A percentile compares a stretch with the other conserved stretches of the same genome.
Evolutionary conservation across 768 basidiomycete genomes (phyloP).

Genomic region (Lepiota brunneoincarnata): DNA sequence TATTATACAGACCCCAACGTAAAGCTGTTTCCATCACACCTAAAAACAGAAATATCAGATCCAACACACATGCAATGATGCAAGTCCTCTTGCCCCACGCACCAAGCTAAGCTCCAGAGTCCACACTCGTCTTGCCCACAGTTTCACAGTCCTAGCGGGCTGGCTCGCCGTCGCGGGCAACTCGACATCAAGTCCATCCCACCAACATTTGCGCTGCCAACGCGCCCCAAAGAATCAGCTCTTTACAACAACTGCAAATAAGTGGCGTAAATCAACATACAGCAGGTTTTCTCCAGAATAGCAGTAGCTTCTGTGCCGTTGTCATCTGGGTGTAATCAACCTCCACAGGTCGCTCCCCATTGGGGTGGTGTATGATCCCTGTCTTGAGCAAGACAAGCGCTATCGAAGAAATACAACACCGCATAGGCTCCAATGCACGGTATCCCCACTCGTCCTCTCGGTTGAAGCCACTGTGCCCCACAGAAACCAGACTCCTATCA

Average conservation of each 20-base stretch:
- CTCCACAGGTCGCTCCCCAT: constrained; percentile 68
- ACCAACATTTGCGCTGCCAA: constrained; percentile 97
- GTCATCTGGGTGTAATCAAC: constrained; percentile 93
- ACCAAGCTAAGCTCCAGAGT: constrained; percentile 96
- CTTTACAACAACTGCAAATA: background rate
- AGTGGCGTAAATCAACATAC: constrained; percentile 47
- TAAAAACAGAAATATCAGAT: no score
- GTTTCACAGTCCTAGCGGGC: constrained; percentile 63
- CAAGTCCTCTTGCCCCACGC: constrained; percentile 21
- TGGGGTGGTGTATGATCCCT: constrained; percentile 80
- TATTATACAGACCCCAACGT: no score
- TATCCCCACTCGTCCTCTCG: constrained; percentile 99
- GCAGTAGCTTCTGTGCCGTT: constrained; percentile 92
- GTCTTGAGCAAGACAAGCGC: constrained; percentile 97
- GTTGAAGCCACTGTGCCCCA: constrained; percentile 79
- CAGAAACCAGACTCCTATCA: background rate
- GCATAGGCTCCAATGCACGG: constrained; percentile 90
- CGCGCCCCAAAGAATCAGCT: background rate
- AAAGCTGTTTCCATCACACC: background rate
- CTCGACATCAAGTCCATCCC: constrained; percentile 95
- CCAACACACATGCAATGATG: background rate
- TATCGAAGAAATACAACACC: constrained; percentile 98
- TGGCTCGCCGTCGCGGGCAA: constrained; percentile 57
- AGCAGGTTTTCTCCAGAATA: constrained; percentile 99
- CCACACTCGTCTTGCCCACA: constrained; percentile 98